Evolutionary conservation across 1,284 basidiomycete genomes (phyloP).

Genomic region (Rhodotorula mucilaginosa): DNA sequence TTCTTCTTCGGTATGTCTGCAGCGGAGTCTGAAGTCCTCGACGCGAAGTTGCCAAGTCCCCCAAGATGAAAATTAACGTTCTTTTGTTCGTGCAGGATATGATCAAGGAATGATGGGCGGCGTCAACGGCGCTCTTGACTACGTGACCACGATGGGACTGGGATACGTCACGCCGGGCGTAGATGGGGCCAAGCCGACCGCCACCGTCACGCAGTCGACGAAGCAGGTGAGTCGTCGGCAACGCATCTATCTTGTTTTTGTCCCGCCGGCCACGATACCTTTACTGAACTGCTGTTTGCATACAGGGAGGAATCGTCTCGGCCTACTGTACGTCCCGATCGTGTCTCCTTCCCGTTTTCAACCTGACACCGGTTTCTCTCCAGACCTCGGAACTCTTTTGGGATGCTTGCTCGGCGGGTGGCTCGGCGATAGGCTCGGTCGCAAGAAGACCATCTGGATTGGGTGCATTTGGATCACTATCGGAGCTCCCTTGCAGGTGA

Average conservation of each 20-base stretch:
- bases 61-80: too few species aligned
- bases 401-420: constrained; percentile 7
- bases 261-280: not conserved
- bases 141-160: not conserved
- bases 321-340: not conserved
- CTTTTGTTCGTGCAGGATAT: not conserved
- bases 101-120: constrained; percentile 12
- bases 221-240: constrained; percentile 1
- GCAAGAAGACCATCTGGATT: constrained; percentile 10
- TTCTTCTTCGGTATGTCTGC: constrained; percentile 4
- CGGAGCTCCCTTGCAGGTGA: constrained; percentile 1
- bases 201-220: not conserved
- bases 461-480: not conserved
- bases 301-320: constrained; percentile 4
- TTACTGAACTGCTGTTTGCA: not conserved
- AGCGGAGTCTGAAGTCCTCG: not conserved
- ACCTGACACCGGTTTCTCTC: not conserved
- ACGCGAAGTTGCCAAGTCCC: too few species aligned
- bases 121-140: not conserved
- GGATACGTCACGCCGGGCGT: not conserved
- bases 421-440: constrained; percentile 8
- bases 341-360: not conserved
- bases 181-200: not conserved
- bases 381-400: constrained; percentile 7
- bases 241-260: too few species aligned